These are phyloP conservation scores for Phoma sp. DNA, from an alignment of 2,329 filamentous ascomycete genomes.

Conservation along the genomic window DNA sequence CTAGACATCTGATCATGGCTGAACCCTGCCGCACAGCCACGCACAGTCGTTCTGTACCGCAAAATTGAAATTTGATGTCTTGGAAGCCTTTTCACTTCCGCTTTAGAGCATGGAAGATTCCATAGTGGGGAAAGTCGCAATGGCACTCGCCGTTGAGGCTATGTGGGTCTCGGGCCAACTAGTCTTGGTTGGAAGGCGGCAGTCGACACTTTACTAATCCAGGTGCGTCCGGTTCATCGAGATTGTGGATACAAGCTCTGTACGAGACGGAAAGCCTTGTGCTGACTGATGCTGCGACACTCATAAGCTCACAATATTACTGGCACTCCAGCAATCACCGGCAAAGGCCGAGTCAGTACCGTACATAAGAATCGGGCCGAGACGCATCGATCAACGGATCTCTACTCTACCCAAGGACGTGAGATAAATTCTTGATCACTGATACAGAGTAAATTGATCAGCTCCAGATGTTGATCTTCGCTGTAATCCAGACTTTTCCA, in stretches of 20 bases:
- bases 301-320: not conserved
- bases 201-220: conserved; percentile 4
- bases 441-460: not conserved
- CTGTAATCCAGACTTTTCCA: not conserved
- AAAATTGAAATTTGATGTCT: not conserved
- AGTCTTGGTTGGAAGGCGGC: not conserved
- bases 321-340: not conserved
- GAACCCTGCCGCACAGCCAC: conserved; percentile 1
- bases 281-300: not conserved
- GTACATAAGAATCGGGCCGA: not conserved
- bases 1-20: not conserved
- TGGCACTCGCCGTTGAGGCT: not conserved
- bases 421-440: not conserved
- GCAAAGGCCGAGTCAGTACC: conserved; percentile 3
- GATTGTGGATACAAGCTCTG: conserved; percentile 4
- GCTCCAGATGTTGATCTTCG: not conserved
- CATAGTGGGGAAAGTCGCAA: not conserved
- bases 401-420: not conserved
- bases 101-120: not conserved
- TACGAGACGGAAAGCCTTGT: not conserved
- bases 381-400: not conserved
- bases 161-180: conserved; percentile 4
- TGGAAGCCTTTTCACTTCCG: not conserved
- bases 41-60: not conserved
- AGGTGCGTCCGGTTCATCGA: not conserved